Base-by-base conservation (phyloP, 805 yeast genomes). In the Cyberlindnera veronae region DNA sequence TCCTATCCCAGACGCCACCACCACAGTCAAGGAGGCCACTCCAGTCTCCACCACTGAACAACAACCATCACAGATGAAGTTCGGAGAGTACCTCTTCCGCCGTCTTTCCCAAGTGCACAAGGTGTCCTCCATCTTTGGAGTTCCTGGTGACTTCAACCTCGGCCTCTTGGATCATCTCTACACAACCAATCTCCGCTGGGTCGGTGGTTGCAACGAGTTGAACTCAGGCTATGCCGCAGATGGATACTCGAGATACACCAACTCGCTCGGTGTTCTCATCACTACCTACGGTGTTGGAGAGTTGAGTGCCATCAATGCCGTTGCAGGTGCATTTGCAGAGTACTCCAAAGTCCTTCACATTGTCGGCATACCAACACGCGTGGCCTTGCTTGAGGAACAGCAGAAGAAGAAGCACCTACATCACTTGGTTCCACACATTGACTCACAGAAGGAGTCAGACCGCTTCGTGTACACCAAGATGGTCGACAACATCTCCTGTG, bases 161-260 rank as follows among this genome's bases (percentile, higher is more conserved):
- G 70, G 73, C 6, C 64, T 86, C 18, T 64, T 86, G 52, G 95
- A 86, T 58, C 77, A 81, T 54, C 58, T 84, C 33, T 81, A 84
- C 54, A 63, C 74, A 8, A 68, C 61, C 30, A 68, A 67, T 9
- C 58, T 83, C 50, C 64, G 76, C 38, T 88, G 95, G 86, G 69
- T 85, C 34, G 95, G 95, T 18, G 77, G 79, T 45, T 86, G 95
- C 66, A 89, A 89, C 57, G 97, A 89, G 65, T 71, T 89, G 48
- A 90, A 89, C 57, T 82, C 93, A 4, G 93, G 95, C 8, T 89
- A 90, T 58, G 80, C 93, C 6, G 90, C 91, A 7, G 96, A 90
- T 60, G 97, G 96, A 5, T 90, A 86, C 55, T 78, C 93, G 15
- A 73, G 91, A 45, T 67, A 68, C 31, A 70, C 80, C 21, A 68